Conservation (phyloP, 2,329 filamentous ascomycete genomes). For the Xylaria multiplex region DNA sequence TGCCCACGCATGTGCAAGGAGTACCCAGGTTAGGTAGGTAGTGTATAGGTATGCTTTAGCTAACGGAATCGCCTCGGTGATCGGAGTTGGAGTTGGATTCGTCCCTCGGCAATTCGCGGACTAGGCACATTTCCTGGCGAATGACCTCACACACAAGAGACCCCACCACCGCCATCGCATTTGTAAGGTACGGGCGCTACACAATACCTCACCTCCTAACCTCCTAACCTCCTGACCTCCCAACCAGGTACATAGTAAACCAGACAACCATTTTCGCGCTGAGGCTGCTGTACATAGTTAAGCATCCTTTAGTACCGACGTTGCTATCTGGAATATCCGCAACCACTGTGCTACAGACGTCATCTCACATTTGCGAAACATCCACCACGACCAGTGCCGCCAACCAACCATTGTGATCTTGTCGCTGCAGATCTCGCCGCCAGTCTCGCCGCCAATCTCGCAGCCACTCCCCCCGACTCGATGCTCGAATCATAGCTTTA, state of each 20-base stretch:
- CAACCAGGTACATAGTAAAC: too few species aligned
- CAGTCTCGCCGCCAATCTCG: too few species aligned
- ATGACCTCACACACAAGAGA: too few species aligned
- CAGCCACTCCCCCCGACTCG: background rate
- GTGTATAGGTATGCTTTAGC: background rate
- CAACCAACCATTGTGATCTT: background rate
- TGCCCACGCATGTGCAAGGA: too few species aligned
- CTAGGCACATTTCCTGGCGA: too few species aligned
- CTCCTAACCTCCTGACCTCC: too few species aligned
- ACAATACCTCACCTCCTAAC: too few species aligned
- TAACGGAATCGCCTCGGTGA: slow-evolving; percentile 20
- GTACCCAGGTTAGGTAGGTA: too few species aligned
- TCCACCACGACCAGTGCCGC: background rate
- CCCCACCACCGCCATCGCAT: slow-evolving; percentile 22
- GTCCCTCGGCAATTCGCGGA: slow-evolving; percentile 31
- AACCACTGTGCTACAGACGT: background rate
- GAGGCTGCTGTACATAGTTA: background rate
- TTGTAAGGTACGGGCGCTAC: slow-evolving; percentile 20
- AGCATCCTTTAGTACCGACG: background rate
- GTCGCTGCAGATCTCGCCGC: background rate
- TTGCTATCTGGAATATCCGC: background rate
- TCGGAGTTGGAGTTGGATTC: slow-evolving; percentile 9
- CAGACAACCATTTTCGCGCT: background rate
- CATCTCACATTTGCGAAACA: background rate
- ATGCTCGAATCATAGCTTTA: slow-evolving; percentile 7